Base-by-base conservation (phyloP, 768 basidiomycete genomes). In the Trametes maxima region DNA sequence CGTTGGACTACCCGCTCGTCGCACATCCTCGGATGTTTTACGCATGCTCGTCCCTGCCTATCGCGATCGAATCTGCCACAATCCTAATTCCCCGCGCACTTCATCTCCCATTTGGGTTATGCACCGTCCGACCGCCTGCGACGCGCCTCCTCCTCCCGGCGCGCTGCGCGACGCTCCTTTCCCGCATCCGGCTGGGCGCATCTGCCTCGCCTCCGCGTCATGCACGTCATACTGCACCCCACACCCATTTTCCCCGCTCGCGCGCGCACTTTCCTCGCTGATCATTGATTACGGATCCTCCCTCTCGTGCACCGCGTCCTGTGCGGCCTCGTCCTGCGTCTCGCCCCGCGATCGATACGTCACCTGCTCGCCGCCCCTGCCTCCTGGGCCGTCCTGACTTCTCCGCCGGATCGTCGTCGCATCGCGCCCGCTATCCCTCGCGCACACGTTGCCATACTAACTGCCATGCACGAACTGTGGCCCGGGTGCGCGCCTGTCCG, bases 11-110 rank as follows among this genome's bases (percentile, higher is more conserved):
- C 52, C 65, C 65, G 54, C 54, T 19, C 21, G 21, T 53, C 62
- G 62, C 57, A 51, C 57, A 64, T 59, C 57, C 21, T 37, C 62
- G 57, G 57, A 59, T 43, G 63, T 48, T 60, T 49, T 63, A 22
- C 46, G 46, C 49, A 57, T 59, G 65, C 60, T 62, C 65, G 54
- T 62, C 60, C 57, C 49, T 62, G 54, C 65, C 60, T 65, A 65
- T 65, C 65, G 57, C 60, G 60, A 49, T 61, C 43, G 35, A 54
- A 63, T 63, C 61, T 57, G 56, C 56, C 56, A 57, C 56, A 57
- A 43, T 47, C n/a, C 47, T 22, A 13, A n/a, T 17, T 39, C 17
- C 22, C 17, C 52, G 19, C 25, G 52, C 53, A 52, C 54, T 49
- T 19, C 51, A 43, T 24, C 35, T 21, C 11, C 63, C 35, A 35